phyloP scores from a whole-genome alignment of 768 basidiomycete genomes.

The Macrolepiota dolichaula region DNA sequence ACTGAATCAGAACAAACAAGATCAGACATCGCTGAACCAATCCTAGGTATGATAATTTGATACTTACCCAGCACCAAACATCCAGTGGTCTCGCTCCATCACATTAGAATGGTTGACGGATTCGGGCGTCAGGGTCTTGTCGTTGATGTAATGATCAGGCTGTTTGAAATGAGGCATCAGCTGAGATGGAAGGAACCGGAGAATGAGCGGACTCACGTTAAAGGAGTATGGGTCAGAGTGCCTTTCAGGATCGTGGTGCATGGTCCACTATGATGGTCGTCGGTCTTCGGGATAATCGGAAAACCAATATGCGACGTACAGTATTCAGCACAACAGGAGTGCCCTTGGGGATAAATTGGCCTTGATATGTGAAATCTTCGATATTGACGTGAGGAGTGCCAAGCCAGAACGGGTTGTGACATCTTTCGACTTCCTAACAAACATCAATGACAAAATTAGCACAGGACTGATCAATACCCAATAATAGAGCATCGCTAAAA shows the following conservation, averaged over 20 bases:
- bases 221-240: conserved; percentile 36
- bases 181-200: neutral
- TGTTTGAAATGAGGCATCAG: conserved; percentile 6
- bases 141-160: conserved; percentile 42
- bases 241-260: conserved; percentile 33
- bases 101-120: conserved; percentile 39
- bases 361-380: conserved; percentile 37
- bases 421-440: conserved; percentile 30
- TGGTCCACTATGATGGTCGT: conserved; percentile 25
- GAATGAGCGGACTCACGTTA: conserved; percentile 16
- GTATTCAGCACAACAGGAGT: conserved; percentile 36
- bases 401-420: conserved; percentile 35
- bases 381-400: conserved; percentile 34
- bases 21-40: too few relatives aligned
- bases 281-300: neutral
- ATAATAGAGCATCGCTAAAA: neutral
- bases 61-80: conserved; percentile 44
- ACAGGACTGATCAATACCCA: neutral
- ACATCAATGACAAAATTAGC: neutral
- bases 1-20: conserved; percentile 12
- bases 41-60: neutral
- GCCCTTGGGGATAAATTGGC: conserved; percentile 37
- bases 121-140: conserved; percentile 33
- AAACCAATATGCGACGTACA: conserved; percentile 16
- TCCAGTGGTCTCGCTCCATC: conserved; percentile 47